Evolutionary conservation across 805 yeast genomes (phyloP), one percentile per base, ranked within the genome.

Genomic region (Nakazawaea sp.): DNA sequence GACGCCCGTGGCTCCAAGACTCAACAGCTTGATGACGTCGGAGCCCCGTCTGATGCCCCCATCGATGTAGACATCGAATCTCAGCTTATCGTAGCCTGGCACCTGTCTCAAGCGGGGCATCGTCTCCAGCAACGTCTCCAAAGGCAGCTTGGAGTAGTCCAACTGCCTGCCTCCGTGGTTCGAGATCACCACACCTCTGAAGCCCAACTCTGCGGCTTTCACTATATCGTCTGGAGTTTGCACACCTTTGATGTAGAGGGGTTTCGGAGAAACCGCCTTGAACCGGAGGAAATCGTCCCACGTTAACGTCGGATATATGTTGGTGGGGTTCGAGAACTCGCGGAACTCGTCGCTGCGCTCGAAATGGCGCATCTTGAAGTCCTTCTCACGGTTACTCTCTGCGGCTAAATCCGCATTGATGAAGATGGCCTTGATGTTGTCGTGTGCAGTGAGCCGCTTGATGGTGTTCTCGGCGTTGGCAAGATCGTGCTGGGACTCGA

Each of bases 371-470:
- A 56, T 53, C 28, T 66, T 49, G 67, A 63, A 59, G 40, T 63
- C 68, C 41, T 63, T 63, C 43, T 63, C 68, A 42, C 95, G 71
- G 43, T 88, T 72, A 12, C 95, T 95, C 25, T 82, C 64, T 43
- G 81, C 78, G 3, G 95, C 89, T 0, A 92, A 84, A 60, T 87
- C 95, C 5, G 84, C 89, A 3, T 95, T 86, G 45, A 87, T 75
- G 51, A 85, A 85, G 21, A 87, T 61, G 0, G 86, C 95, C 49
- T 77, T 79, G 44, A 82, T 69, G 8, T 45, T 33, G 36, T 66
- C 58, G 29, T 52, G 37, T 35, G 81, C 61, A 46, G 80, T 82
- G 12, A 82, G 84, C 48, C 77, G 78, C 47, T 67, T 66, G 9
- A 84, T 69, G 32, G 76, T 62, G 24, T 63, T 58, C 35, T 64